Evolutionary conservation across 2,329 filamentous ascomycete species (phyloP).

Genomic region (Alternaria ventricosa): DNA sequence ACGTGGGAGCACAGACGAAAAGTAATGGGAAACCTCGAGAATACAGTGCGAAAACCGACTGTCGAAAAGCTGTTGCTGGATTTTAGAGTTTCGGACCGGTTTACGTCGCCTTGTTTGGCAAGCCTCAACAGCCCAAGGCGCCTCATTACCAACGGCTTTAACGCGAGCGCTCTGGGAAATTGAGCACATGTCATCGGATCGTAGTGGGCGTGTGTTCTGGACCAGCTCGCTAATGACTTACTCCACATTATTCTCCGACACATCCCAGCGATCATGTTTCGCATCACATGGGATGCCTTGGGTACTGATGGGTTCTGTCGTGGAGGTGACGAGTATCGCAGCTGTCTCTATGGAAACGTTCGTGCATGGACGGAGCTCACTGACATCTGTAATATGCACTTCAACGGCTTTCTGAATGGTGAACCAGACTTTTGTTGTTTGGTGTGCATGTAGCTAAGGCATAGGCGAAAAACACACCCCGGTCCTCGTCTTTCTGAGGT

Average conservation of each 20-base stretch:
- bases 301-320: background rate
- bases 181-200: constrained; percentile 1
- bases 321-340: background rate
- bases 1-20: constrained; percentile 11
- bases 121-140: constrained; percentile 1
- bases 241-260: constrained; percentile 3
- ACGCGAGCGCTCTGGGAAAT: background rate
- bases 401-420: background rate
- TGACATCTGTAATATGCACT: background rate
- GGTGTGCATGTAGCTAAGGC: background rate
- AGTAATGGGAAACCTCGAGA: background rate
- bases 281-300: background rate
- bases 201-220: constrained; percentile 4
- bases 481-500: constrained; percentile 3
- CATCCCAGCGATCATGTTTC: constrained; percentile 8
- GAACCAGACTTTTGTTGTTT: background rate
- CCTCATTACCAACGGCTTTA: background rate
- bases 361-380: background rate
- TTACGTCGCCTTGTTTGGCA: background rate
- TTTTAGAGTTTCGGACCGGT: constrained; percentile 10
- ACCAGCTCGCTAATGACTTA: constrained; percentile 5
- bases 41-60: background rate
- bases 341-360: constrained; percentile 1
- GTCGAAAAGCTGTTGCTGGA: background rate
- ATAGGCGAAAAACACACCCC: background rate